phyloP scores from a whole-genome alignment of 768 basidiomycete genomes.

The Tremella yokohamensis region DNA sequence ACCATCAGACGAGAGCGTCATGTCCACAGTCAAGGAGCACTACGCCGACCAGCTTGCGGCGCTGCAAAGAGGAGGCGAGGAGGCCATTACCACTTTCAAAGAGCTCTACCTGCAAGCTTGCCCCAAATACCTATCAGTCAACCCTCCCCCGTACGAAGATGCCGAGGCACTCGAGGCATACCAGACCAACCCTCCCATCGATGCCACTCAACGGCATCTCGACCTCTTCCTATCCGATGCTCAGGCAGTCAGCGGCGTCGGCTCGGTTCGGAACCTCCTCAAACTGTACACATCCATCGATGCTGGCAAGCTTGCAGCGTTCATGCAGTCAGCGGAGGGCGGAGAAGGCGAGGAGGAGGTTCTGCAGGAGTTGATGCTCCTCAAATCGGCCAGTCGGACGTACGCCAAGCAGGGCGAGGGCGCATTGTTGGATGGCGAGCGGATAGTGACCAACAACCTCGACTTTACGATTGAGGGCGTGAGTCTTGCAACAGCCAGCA shows the following conservation, averaged over 20 bases:
- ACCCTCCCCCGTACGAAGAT: constrained; percentile 90
- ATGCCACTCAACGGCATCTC: constrained; percentile 80
- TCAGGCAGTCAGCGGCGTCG: constrained; percentile 67
- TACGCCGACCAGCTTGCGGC: constrained; percentile 86
- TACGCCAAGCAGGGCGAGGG: constrained; percentile 53
- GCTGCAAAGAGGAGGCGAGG: constrained; percentile 67
- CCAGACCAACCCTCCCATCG: constrained; percentile 54
- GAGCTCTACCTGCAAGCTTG: constrained; percentile 92
- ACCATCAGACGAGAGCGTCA: constrained; percentile 88
- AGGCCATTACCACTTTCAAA: constrained; percentile 74
- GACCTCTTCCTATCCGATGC: constrained; percentile 79
- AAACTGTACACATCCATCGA: constrained; percentile 94
- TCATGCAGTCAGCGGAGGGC: constrained; percentile 62
- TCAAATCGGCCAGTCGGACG: constrained; percentile 83
- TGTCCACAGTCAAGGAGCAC: constrained; percentile 85
- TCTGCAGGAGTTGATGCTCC: constrained; percentile 92
- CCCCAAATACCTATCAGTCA: constrained; percentile 94
- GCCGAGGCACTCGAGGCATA: constrained; percentile 60
- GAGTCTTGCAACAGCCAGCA: constrained; percentile 38
- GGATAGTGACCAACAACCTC: constrained; percentile 83
- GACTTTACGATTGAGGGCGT: constrained; percentile 95
- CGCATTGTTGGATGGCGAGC: constrained; percentile 72
- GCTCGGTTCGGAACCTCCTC: constrained; percentile 83
- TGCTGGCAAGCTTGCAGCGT: constrained; percentile 82
- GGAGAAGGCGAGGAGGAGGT: constrained; percentile 78